Percentiles rank a stretch among this genome's conserved stretches.
Conservation (phyloP, 2,329 filamentous ascomycete genomes). For the Alternaria gaisen region DNA sequence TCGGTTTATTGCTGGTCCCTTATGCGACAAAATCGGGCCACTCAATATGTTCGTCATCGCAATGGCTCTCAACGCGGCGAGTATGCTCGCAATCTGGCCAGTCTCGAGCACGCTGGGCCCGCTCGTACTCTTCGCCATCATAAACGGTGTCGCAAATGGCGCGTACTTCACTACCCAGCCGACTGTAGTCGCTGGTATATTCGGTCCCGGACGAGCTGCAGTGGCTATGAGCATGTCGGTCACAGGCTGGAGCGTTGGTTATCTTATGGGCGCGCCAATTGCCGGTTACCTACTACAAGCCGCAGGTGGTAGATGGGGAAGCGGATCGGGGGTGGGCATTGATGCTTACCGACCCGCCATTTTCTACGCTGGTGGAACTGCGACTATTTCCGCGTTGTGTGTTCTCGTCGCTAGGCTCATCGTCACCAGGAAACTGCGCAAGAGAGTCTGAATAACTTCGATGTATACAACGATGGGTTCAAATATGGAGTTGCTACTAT, state of each 20-base stretch:
- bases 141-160: constrained; percentile 45
- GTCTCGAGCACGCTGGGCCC: constrained; percentile 36
- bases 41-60: constrained; percentile 44
- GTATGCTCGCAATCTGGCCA: constrained; percentile 46
- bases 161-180: constrained; percentile 42
- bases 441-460: constrained; percentile 21
- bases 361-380: constrained; percentile 41
- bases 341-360: constrained; percentile 41
- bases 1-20: constrained; percentile 35
- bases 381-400: constrained; percentile 30
- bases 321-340: constrained; percentile 21
- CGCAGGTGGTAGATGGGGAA: constrained; percentile 28
- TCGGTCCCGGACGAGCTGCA: constrained; percentile 38
- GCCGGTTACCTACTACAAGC: constrained; percentile 39
- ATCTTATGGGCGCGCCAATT: constrained; percentile 42
- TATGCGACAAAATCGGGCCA: constrained; percentile 43
- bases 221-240: constrained; percentile 42
- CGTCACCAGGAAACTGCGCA: constrained; percentile 28
- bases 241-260: constrained; percentile 38
- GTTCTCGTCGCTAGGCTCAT: constrained; percentile 35
- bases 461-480: neutral
- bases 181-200: constrained; percentile 40
- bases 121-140: constrained; percentile 36
- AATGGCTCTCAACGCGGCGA: constrained; percentile 36
- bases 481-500: neutral